Percentiles rank a stretch among this genome's conserved stretches.
phyloP scores from a whole-genome alignment of 257 asterid species.

The Paraleonurus japonicus region DNA sequence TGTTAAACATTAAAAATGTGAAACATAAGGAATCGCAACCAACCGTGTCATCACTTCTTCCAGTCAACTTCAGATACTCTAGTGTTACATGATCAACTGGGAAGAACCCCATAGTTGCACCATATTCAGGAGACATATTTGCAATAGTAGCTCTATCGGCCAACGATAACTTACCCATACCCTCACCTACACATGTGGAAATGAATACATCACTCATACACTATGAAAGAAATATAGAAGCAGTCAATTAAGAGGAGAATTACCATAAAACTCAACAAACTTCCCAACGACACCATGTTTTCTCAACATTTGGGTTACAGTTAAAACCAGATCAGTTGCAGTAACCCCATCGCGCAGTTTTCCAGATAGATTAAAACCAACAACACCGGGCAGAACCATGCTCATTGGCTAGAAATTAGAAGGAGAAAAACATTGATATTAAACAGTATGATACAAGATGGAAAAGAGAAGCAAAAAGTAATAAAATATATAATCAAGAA shows the following conservation, averaged over 20 bases:
- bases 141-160: slow-evolving; percentile 97
- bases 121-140: slow-evolving; percentile 96
- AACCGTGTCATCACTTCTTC: slow-evolving; percentile 81
- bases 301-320: slow-evolving; percentile 87
- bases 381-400: slow-evolving; percentile 97
- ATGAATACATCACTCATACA: not conserved
- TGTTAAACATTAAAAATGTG: not conserved
- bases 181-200: slow-evolving; percentile 53
- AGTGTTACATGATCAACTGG: slow-evolving; percentile 90
- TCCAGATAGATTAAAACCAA: slow-evolving; percentile 80
- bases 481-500: too few species aligned
- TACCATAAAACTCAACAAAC: slow-evolving; percentile 83
- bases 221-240: slow-evolving; percentile 14
- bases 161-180: slow-evolving; percentile 72
- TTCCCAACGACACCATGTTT: slow-evolving; percentile 94
- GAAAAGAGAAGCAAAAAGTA: not conserved
- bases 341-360: slow-evolving; percentile 77
- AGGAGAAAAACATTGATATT: not conserved
- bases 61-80: slow-evolving; percentile 78
- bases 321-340: slow-evolving; percentile 91
- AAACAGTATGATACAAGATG: not conserved
- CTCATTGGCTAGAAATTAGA: slow-evolving; percentile 71
- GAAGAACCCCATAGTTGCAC: slow-evolving; percentile 98
- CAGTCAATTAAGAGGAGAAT: slow-evolving; percentile 10
- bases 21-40: slow-evolving; percentile 19